Evolutionary conservation across 352 stramenopile genomes (phyloP), one percentile per base, ranked within the genome.

Genomic region (Nothophytophthora sp.): DNA sequence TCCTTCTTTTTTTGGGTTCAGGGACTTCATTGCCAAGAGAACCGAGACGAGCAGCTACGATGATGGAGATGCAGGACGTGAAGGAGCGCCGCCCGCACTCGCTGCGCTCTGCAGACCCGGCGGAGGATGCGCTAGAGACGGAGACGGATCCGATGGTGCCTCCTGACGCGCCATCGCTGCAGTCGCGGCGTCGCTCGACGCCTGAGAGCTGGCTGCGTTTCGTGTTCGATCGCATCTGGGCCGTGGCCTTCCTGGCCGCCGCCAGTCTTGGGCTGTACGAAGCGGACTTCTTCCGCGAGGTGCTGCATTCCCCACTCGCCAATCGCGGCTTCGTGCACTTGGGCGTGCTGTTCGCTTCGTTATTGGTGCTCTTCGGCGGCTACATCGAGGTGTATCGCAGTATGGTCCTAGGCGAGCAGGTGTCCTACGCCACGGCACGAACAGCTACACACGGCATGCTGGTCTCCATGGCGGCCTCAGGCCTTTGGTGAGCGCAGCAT

Each of bases 331-430:
- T 81, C 27, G 68, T 90, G 38, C 69, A 77, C 25, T 47, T 83
- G 27, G 72, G 73, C 39, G 71, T 90, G 37, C 56, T 71, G 16
- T 77, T 67, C 48, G 71, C 58, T 33, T 76, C 77, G 32, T 42
- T 88, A 4, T 50, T 89, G 28, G 66, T 81, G 34, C 53, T 81
- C 32, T 79, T 92, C 38, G 76, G 69, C 1, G 57, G 55, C 47
- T 91, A 91, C 66, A 86, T 91, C 36, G 81, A 91, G 57, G 48
- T 88, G 18, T 91, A 91, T 47, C 75, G 81, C 16, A 70, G 68
- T 27, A 54, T 88, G 50, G 50, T 83, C 18, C 43, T 68, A 33
- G 70, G 76, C 40, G 81, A 91, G 35, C 77, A 70, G 12, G 73
- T 91, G 12, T 60, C 59, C 35, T 91, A 91, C 61, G 68, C 76